A percentile compares a stretch with the other conserved stretches of the same genome.
These are phyloP conservation scores for Solanum verrucosum DNA, from an alignment of 257 asterid species.

Conservation along the genomic window DNA sequence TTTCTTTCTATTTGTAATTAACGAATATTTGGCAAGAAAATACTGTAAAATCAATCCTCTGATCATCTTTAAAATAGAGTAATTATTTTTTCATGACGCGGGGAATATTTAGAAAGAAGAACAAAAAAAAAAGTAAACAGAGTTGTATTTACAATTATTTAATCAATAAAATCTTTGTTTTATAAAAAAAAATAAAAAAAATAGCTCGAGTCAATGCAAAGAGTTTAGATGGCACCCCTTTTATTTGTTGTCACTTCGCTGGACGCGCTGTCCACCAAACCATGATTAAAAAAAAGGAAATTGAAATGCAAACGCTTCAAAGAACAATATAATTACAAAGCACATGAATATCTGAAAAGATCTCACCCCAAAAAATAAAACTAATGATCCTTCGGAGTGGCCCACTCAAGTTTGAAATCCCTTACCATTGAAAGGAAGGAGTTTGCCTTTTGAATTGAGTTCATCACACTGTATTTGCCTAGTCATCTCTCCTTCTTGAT, in stretches of 20 bases:
- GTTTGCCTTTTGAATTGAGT: too few relatives aligned
- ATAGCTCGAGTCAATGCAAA: not conserved
- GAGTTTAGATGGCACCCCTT: not conserved
- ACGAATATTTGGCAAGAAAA: not conserved
- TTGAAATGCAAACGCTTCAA: not conserved
- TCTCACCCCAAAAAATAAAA: not conserved
- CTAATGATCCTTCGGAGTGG: not conserved
- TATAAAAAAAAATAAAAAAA: fast-evolving
- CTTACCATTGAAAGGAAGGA: too few relatives aligned
- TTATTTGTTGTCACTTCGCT: not conserved
- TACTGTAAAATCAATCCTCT: not conserved
- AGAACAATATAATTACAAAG: not conserved
- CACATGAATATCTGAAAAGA: not conserved
- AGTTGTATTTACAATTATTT: not conserved
- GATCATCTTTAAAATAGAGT: not conserved
- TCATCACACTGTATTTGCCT: too few relatives aligned
- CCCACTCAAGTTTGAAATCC: too few relatives aligned
- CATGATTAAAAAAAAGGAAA: not conserved
- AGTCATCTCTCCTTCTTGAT: too few relatives aligned
- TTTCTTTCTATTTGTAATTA: not conserved
- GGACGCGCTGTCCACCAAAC: slow-evolving; percentile 1
- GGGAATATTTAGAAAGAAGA: not conserved
- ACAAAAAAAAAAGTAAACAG: not conserved
- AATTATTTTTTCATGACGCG: not conserved
- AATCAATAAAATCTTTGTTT: not conserved